Evolutionary conservation across 1,139 yeast genomes (phyloP).

Genomic region (Pichia sp.): DNA sequence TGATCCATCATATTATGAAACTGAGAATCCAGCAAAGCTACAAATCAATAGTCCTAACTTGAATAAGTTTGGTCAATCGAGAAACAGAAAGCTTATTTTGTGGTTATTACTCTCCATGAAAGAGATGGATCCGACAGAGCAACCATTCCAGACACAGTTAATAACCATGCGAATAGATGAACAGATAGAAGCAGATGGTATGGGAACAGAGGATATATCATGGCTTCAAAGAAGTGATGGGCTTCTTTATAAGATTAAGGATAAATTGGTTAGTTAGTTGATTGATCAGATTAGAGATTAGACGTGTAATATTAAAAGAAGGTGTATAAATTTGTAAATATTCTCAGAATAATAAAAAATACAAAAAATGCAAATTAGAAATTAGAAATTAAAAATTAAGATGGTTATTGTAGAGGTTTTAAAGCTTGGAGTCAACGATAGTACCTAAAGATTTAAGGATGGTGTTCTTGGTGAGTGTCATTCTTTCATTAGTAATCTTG

Average conservation of each 20-base stretch:
- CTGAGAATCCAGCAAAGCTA: slow-evolving; percentile 41
- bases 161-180: slow-evolving; percentile 25
- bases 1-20: slow-evolving; percentile 32
- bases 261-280: no score
- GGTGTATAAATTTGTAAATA: no score
- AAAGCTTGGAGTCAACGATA: neutral
- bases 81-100: slow-evolving; percentile 71
- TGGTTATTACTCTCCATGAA: slow-evolving; percentile 79
- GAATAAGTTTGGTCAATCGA: slow-evolving; percentile 51
- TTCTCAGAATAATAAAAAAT: no score
- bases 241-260: slow-evolving; percentile 4
- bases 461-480: slow-evolving; percentile 17
- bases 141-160: slow-evolving; percentile 25
- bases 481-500: slow-evolving; percentile 21
- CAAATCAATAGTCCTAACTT: slow-evolving; percentile 31
- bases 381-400: no score
- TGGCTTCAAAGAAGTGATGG: slow-evolving; percentile 15
- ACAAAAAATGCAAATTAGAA: no score
- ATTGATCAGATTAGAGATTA: no score
- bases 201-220: neutral
- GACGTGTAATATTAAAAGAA: no score
- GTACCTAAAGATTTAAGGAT: slow-evolving; percentile 20
- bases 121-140: slow-evolving; percentile 34
- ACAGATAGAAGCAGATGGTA: slow-evolving; percentile 11
- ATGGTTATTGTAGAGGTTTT: no score